phyloP scores from a whole-genome alignment of 257 asterid genomes.

The Nicotiana tabacum region DNA sequence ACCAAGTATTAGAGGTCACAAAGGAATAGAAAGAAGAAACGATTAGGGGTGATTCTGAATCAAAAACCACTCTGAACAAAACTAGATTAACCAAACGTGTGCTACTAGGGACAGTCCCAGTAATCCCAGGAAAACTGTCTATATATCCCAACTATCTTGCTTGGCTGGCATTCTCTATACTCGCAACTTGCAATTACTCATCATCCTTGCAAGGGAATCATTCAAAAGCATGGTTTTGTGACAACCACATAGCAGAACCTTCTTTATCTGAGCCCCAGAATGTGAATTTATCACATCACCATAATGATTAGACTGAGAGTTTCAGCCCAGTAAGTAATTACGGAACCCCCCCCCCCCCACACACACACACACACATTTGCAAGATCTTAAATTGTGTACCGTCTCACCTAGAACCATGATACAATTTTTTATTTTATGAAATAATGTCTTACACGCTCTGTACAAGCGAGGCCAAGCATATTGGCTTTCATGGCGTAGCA shows the following conservation, averaged over 20 bases:
- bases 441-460: not conserved
- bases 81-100: too few relatives aligned
- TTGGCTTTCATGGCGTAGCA: not conserved
- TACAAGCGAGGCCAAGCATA: not conserved
- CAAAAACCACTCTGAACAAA: too few relatives aligned
- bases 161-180: too few relatives aligned
- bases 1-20: too few relatives aligned
- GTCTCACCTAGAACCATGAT: not conserved
- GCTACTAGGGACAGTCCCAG: too few relatives aligned
- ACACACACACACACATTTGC: too few relatives aligned
- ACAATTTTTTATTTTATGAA: not conserved
- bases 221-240: slow-evolving; percentile 29
- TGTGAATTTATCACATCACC: not conserved
- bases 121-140: too few relatives aligned
- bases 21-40: too few relatives aligned
- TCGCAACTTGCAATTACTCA: not conserved
- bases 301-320: not conserved
- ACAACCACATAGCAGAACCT: slow-evolving; percentile 27
- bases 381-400: too few relatives aligned
- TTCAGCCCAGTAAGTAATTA: slow-evolving; percentile 24
- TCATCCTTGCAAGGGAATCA: too few relatives aligned
- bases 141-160: too few relatives aligned
- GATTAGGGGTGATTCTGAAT: too few relatives aligned
- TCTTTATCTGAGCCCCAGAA: slow-evolving; percentile 19
- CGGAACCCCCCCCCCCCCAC: slow-evolving; percentile 16